Base-by-base conservation (phyloP, 2,329 filamentous ascomycete species). In the Talaromyces sp. region DNA sequence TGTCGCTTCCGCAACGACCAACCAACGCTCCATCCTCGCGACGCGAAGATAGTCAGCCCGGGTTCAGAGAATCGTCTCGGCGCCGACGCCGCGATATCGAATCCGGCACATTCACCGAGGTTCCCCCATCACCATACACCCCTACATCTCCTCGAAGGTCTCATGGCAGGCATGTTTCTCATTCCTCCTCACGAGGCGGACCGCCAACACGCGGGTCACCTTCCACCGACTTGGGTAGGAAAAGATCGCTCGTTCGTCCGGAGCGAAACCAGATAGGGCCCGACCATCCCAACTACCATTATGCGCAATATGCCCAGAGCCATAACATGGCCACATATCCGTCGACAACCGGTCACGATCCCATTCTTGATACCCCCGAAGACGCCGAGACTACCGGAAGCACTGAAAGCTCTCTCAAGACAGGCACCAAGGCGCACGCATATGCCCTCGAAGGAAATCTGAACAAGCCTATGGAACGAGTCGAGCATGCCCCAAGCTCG, bases 251-350 rank as follows among this genome's bases (percentile, higher is more conserved):
- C 68, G 89, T 99, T 74, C 86, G 91, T 67, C 95, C 95, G 0
- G 95, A 99, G 79, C 87, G 95, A 69, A 90, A 90, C 72, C 87
- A 90, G 70, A 92, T 96, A 70, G 90, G 93, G 71, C 88, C 85
- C 68, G 90, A 93, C 71, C 93, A 98, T 75, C 93, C 93, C 14
- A 96, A 98, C 77, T 99, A 97, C 75, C 87, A 97, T 79, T 99
- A 99, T 78, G 88, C 92, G 70, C 91, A 96, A 76, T 93, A 97
- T 85, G 93, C 96, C 10, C 91, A 93, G 72, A 91, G 94, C 69
- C 90, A 93, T 72, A 91, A 94, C 69, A 97, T 99, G 93, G 85
- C 89, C 63, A 90, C 93, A 5, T 83, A 92, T 69, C 95, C 96
- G 0, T 98, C 95, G 0, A 90, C 92, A 7, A 98, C 95, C 0